Base-by-base conservation (phyloP, 2,329 filamentous ascomycete species). In the Plectosphaerella sp. region DNA sequence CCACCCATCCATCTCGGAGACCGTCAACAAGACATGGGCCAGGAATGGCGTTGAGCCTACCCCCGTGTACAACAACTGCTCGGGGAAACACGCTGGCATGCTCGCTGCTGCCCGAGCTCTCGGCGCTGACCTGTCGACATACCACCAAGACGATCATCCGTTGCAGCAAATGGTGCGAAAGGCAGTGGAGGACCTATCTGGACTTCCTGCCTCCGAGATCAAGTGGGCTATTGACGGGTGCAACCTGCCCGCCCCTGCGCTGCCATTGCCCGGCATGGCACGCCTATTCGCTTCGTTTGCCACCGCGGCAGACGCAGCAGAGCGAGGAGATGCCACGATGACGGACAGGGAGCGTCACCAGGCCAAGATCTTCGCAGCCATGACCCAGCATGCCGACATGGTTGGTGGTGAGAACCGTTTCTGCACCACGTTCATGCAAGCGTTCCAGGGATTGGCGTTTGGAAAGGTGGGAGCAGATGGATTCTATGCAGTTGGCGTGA, bases 401-500 rank as follows among this genome's bases (percentile, higher is more conserved):
- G 69, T 78, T 1, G 76, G 63, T 0, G 75, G 77, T 1, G 67
- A 74, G 8, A 68, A 63, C 0, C 62, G 75, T 1, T 79, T 79
- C 56, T 78, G 75, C 47, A 79, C 75, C 0, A 56, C 57, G 8
- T 62, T 79, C 2, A 76, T 77, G 73, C 25, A 51, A 10, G 60
- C 60, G 2, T 78, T 70, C 49, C 43, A 56, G 2, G 72, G 70
- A 0, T 25, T 53, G 0, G 49, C 77, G 0, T 66, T 77, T 37
- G 75, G 76, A 2, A 79, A 80, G 54, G 42, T 78, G 3, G 76
- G 76, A 0, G 75, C 76, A 0, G 75, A 78, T 56, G 76, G 67
- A 0, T 79, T 72, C 47, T 79, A 79, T 56, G 72, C 67, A 0
- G 59, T 78, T 8, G 75, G 69, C 0, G 57, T 78, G 3, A 62